Evolutionary conservation across 2,329 filamentous ascomycete species (phyloP).

Genomic region (Trichoderma atroviride): DNA sequence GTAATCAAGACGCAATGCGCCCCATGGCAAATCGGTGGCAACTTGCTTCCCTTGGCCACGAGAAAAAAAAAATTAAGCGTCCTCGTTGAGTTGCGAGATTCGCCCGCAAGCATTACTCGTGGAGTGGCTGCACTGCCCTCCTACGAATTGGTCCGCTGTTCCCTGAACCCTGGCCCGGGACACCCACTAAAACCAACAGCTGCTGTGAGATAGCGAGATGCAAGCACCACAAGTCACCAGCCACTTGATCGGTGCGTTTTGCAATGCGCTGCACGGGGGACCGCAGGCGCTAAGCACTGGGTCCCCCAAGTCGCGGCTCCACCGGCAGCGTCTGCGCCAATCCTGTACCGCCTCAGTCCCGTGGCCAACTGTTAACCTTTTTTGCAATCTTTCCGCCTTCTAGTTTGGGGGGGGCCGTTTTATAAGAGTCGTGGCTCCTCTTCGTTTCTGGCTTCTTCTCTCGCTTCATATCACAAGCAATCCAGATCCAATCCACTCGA

Average conservation of each 20-base stretch:
- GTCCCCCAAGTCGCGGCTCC: slow-evolving; percentile 14
- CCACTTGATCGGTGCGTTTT: not conserved
- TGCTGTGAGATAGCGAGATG: not conserved
- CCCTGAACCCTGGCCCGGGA: not conserved
- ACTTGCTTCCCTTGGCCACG: not conserved
- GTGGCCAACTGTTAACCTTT: slow-evolving; percentile 12
- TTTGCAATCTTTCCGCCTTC: slow-evolving; percentile 11
- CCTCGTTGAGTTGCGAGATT: not conserved
- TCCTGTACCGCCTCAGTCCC: slow-evolving; percentile 15
- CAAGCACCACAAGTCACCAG: not conserved
- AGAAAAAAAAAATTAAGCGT: not conserved
- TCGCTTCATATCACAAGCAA: not conserved
- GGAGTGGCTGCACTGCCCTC: not conserved
- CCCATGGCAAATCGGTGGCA: not conserved
- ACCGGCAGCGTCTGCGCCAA: slow-evolving; percentile 19
- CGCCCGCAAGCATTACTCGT: not conserved
- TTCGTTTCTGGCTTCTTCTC: not conserved
- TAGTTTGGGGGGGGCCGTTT: not conserved
- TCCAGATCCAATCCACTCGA: not conserved
- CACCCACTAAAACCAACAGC: not conserved
- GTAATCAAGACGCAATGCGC: not conserved
- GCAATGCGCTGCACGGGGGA: not conserved
- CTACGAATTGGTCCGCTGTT: not conserved
- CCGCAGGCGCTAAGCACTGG: slow-evolving; percentile 23
- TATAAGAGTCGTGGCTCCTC: slow-evolving; percentile 19